Conservation (phyloP, 805 yeast genomes). For the Lachancea thermotolerans region DNA sequence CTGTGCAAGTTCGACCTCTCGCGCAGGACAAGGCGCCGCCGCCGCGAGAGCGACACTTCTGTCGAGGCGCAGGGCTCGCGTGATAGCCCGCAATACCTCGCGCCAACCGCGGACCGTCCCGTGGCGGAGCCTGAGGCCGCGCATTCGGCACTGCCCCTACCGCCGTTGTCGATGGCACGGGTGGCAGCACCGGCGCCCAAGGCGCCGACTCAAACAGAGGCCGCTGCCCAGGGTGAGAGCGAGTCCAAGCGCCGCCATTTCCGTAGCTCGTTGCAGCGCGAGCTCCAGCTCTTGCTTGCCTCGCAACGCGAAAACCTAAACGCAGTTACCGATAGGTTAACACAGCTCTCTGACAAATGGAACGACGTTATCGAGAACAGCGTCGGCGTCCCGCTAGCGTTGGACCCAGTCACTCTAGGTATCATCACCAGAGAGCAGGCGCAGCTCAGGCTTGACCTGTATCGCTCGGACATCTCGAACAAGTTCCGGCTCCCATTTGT, state of each 20-base stretch:
- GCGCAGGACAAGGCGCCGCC: slow-evolving; percentile 43
- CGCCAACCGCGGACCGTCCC: neutral
- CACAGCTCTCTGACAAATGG: slow-evolving; percentile 40
- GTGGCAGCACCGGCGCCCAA: neutral
- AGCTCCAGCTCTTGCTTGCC: slow-evolving; percentile 18
- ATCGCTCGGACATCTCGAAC: slow-evolving; percentile 40
- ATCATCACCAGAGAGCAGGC: slow-evolving; percentile 57
- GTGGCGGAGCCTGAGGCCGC: neutral
- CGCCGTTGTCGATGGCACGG: neutral
- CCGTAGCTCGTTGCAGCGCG: neutral
- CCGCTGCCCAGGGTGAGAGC: no score
- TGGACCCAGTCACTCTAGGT: slow-evolving; percentile 55
- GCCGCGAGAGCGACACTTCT: slow-evolving; percentile 3
- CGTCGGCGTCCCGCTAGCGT: slow-evolving; percentile 34
- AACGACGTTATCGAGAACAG: slow-evolving; percentile 41
- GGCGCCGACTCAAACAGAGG: neutral
- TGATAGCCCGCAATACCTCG: neutral
- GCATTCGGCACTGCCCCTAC: neutral
- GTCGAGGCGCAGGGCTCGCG: no score
- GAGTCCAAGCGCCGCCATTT: no score
- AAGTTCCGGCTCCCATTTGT: slow-evolving; percentile 47
- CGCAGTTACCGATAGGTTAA: slow-evolving; percentile 37
- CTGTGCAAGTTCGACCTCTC: slow-evolving; percentile 62
- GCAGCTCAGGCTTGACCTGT: slow-evolving; percentile 42
- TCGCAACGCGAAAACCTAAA: slow-evolving; percentile 30